Base-by-base conservation (phyloP, 2,329 filamentous ascomycete species). In the Aphanocladium album region DNA sequence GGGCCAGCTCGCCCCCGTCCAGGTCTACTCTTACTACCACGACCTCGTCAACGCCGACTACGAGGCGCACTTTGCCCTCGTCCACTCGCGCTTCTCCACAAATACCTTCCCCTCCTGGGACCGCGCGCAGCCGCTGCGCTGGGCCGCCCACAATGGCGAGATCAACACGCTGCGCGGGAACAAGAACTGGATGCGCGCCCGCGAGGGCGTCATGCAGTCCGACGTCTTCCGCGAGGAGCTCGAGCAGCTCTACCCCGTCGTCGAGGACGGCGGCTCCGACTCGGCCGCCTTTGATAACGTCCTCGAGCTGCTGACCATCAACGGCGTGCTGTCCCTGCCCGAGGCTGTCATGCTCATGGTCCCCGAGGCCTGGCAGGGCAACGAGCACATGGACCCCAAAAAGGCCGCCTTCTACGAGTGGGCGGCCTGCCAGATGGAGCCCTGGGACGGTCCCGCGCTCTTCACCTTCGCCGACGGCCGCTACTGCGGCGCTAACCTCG, bases 21-120 rank as follows among this genome's bases (percentile, higher is more conserved):
- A 98, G 80, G 93, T 98, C 57, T 98, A 98, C 79, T 89, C 96
- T 73, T 98, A 98, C 80, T 98, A 96, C 78, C 91, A 97, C 76
- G 93, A 98, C 79, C 79, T 98, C 73, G 90, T 97, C 67, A 96
- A 95, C 68, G 93, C 96, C 66, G 93, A 98, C 75, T 98, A 96
- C 76, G 91, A 98, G 80, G 93, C 89, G 64, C 93, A 98, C 78
- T 98, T 98, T 75, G 95, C 93, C 62, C 83, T 98, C 62, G 93
- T 98, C 45, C 93, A 98, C 80, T 97, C 93, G 46, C 91, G 93
- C 69, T 98, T 98, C 79, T 97, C 92, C 33, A 98, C 93, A 63
- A 98, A 98, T 81, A 98, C 93, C 57, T 98, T 98, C 78, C 93
- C 93, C 21, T 96, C 92, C 1, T 98, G 93, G 93, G 95, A 98